Base-by-base conservation (phyloP, 2,329 filamentous ascomycete genomes). In the Blumeriella jaapii region DNA sequence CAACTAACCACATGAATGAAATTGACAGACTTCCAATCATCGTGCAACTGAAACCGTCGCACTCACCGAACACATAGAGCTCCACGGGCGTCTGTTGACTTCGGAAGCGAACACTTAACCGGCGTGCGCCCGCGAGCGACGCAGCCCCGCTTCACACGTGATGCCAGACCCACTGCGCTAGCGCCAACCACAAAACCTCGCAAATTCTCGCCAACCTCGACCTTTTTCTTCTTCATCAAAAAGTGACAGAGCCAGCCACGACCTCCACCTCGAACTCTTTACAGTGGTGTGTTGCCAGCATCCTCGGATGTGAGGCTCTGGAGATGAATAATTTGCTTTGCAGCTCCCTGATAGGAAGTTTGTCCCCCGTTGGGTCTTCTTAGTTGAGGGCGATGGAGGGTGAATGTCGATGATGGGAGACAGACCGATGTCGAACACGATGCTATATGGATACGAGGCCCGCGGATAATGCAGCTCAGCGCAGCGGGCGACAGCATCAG, bases 401-500 rank as follows among this genome's bases (percentile, higher is more conserved):
- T 61, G 65, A 71, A 78, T 79, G 76, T 78, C 75, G 73, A 78
- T 70, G 69, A 78, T 66, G 71, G 75, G 75, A 74, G 61, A 75
- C 70, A 73, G 27, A 45, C 27, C 28, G 15, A 23, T 39, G 38
- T 34, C 33, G n/a, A n/a, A n/a, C n/a, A n/a, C n/a, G n/a, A n/a
- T n/a, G n/a, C n/a, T n/a, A n/a, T n/a, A n/a, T n/a, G n/a, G n/a
- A n/a, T n/a, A n/a, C n/a, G n/a, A n/a, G n/a, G n/a, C n/a, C n/a
- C n/a, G n/a, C n/a, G n/a, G n/a, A n/a, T n/a, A n/a, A n/a, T n/a
- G n/a, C n/a, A n/a, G n/a, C n/a, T n/a, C n/a, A n/a, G n/a, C n/a
- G n/a, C n/a, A n/a, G n/a, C n/a, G n/a, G n/a, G n/a, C n/a, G n/a
- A n/a, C n/a, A n/a, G n/a, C n/a, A n/a, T n/a, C n/a, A n/a, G n/a